These are phyloP conservation scores for Sequoiadendron giganteum DNA, from an alignment of 75 land plant genomes.

Conservation along the genomic window DNA sequence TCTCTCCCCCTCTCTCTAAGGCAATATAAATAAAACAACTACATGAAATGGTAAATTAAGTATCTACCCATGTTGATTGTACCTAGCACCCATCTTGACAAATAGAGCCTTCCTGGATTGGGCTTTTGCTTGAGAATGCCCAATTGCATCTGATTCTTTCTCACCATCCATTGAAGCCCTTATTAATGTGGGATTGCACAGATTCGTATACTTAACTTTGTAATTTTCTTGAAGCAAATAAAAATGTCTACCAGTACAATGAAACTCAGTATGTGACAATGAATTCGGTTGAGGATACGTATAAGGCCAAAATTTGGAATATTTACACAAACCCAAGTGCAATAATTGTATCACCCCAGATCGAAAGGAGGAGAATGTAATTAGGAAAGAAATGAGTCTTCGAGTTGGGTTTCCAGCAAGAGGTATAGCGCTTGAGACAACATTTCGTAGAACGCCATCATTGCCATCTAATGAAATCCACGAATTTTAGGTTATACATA, in stretches of 20 bases:
- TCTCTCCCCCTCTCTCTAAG: not conserved
- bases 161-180: not conserved
- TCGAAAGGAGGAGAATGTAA: no score
- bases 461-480: no score
- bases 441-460: no score
- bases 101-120: slow-evolving; percentile 56
- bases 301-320: not conserved
- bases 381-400: no score
- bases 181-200: not conserved
- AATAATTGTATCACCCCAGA: not conserved
- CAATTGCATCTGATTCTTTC: not conserved
- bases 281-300: not conserved
- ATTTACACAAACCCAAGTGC: not conserved
- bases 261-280: not conserved
- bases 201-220: not conserved
- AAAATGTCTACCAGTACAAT: not conserved
- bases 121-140: not conserved
- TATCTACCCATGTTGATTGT: slow-evolving; percentile 85
- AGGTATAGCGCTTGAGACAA: no score
- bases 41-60: not conserved
- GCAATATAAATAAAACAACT: not conserved
- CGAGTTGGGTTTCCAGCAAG: no score
- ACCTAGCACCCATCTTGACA: slow-evolving; percentile 94
- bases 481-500: no score
- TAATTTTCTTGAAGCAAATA: not conserved